Evolutionary conservation across 495 filamentous ascomycete genomes (phyloP).

Genomic region (Neurospora sp.): DNA sequence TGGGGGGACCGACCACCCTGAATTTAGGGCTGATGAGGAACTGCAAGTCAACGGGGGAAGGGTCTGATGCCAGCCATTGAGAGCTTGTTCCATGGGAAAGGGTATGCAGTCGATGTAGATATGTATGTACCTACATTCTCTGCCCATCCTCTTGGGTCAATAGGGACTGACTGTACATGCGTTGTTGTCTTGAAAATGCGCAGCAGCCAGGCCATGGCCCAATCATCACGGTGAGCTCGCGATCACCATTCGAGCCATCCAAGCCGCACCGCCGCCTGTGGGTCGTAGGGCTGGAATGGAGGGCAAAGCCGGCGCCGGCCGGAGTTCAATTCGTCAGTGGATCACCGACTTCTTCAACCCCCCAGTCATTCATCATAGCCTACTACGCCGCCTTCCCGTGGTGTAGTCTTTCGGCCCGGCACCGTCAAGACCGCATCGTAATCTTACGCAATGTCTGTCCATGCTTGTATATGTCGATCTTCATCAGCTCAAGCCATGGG

Average conservation of each 20-base stretch:
- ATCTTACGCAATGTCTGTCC: not conserved
- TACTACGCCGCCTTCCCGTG: not conserved
- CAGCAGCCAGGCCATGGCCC: not conserved
- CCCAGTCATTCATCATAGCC: not conserved
- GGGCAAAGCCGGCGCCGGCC: not conserved
- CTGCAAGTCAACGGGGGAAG: constrained; percentile 1
- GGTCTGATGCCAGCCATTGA: constrained; percentile 6
- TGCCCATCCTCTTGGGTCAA: not conserved
- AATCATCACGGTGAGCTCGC: not conserved
- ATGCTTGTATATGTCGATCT: not conserved
- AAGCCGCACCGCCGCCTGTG: not conserved
- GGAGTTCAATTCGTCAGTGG: not conserved
- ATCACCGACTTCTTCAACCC: not conserved
- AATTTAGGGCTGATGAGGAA: constrained; percentile 13
- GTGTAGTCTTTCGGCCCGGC: not conserved
- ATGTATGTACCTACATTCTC: not conserved
- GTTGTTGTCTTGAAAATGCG: not conserved
- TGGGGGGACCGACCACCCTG: not conserved
- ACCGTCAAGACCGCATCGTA: not conserved
- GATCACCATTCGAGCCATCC: not conserved
- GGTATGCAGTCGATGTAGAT: not conserved
- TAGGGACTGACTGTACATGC: not conserved
- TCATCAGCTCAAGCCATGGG: not conserved
- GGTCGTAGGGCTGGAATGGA: constrained; percentile 20
- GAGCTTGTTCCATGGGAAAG: not conserved